Conservation (phyloP, 176 grass and related monocot genomes). For the Oryza coarctata region DNA sequence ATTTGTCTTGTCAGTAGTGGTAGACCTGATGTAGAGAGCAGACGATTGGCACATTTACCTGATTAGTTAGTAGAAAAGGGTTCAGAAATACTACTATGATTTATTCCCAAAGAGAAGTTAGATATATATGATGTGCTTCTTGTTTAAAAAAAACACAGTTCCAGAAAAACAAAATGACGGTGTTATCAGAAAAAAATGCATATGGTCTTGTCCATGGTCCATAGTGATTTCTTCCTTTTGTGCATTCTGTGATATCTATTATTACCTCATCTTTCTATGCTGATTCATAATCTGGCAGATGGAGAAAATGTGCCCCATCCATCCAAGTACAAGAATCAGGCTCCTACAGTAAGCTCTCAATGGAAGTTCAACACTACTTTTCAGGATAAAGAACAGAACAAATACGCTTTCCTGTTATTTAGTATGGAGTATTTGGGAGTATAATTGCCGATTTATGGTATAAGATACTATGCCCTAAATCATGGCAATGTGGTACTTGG, state of each 20-base stretch:
- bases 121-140: slow-evolving; percentile 3
- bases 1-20: slow-evolving; percentile 86
- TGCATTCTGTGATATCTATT: neutral
- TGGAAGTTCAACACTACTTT: neutral
- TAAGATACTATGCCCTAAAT: neutral
- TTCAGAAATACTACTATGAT: slow-evolving; percentile 26
- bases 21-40: slow-evolving; percentile 86
- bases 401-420: neutral
- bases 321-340: slow-evolving; percentile 8
- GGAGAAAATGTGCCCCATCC: neutral
- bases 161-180: neutral
- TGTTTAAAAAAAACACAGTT: neutral
- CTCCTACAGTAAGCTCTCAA: neutral
- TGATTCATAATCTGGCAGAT: neutral
- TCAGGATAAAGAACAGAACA: neutral
- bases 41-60: slow-evolving; percentile 94
- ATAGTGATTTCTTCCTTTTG: neutral
- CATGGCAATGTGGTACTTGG: neutral
- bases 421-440: neutral
- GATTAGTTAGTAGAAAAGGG: slow-evolving; percentile 23
- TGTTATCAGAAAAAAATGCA: neutral
- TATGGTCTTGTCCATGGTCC: neutral
- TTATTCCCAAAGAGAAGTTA: neutral
- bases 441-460: neutral
- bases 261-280: neutral